Evolutionary conservation across 1,284 basidiomycete species (phyloP).

Genomic region (Ceratorhiza oryzae-sativae): DNA sequence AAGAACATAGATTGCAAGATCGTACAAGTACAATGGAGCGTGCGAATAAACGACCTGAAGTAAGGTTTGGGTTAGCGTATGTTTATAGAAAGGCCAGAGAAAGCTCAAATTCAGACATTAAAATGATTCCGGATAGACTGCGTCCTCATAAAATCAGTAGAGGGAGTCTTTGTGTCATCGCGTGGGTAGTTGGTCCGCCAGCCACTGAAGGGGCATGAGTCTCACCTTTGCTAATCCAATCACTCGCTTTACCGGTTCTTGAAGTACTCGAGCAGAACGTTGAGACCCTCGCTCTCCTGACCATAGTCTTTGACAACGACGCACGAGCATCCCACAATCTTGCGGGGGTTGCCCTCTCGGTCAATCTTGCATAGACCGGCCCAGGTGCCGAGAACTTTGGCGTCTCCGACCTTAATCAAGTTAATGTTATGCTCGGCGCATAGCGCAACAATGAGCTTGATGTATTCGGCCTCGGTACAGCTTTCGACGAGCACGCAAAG

Average conservation of each 20-base stretch:
- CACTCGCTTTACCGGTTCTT: slow-evolving; percentile 78
- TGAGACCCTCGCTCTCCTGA: slow-evolving; percentile 92
- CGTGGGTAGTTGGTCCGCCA: slow-evolving; percentile 28
- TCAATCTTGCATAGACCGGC: slow-evolving; percentile 99
- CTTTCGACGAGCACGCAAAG: slow-evolving; percentile 99
- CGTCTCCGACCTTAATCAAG: slow-evolving; percentile 97
- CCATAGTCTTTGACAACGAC: slow-evolving; percentile 99
- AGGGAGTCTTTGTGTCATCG: slow-evolving; percentile 91
- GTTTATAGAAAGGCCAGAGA: not conserved
- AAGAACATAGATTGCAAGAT: not conserved
- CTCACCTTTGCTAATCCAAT: slow-evolving; percentile 45
- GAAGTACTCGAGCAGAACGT: slow-evolving; percentile 97
- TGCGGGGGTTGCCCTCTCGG: slow-evolving; percentile 97
- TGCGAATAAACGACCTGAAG: slow-evolving; percentile 2
- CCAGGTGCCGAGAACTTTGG: slow-evolving; percentile 98
- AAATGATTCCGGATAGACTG: slow-evolving; percentile 87
- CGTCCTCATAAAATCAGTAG: slow-evolving; percentile 75
- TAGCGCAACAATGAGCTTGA: slow-evolving; percentile 99
- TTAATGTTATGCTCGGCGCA: slow-evolving; percentile 99
- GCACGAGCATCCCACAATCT: slow-evolving; percentile 95
- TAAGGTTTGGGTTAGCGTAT: not conserved
- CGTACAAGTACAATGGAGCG: slow-evolving; percentile 8
- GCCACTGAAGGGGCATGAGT: not conserved
- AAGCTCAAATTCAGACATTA: slow-evolving; percentile 62
- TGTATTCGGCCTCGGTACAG: slow-evolving; percentile 98